Evolutionary conservation across 352 stramenopile genomes (phyloP).

Genomic region (Phytophthora nicotianae): DNA sequence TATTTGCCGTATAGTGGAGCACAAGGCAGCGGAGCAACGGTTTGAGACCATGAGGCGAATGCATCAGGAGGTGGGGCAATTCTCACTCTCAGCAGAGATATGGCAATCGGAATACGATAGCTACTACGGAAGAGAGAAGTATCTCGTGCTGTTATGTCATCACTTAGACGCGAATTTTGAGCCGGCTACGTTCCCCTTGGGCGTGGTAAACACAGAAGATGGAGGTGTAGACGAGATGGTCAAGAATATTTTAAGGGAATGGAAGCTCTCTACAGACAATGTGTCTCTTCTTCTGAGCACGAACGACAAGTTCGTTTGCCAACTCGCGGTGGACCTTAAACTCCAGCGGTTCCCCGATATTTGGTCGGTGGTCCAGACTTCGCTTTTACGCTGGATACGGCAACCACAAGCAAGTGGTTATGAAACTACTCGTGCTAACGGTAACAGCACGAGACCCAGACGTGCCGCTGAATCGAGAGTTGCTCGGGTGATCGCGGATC

Average conservation of each 20-base stretch:
- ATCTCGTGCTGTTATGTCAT: conserved; percentile 15
- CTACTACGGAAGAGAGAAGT: conserved; percentile 2
- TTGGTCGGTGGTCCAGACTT: conserved; percentile 5
- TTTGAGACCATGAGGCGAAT: conserved; percentile 9
- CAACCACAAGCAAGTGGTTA: no score
- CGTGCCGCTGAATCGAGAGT: conserved; percentile 4
- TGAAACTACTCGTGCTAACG: background rate
- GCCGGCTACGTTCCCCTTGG: conserved; percentile 7
- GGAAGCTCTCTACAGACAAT: conserved; percentile 1
- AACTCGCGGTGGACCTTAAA: conserved; percentile 7
- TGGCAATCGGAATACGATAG: conserved; percentile 16
- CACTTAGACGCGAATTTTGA: conserved; percentile 15
- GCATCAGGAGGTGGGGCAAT: conserved; percentile 1
- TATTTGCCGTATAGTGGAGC: conserved; percentile 14
- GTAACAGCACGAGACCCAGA: conserved; percentile 1
- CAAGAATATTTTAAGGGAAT: conserved; percentile 6
- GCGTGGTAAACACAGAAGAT: conserved; percentile 8
- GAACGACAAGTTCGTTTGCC: conserved; percentile 3
- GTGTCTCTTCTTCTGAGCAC: conserved; percentile 16
- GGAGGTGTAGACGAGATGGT: conserved; percentile 8
- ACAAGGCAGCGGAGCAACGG: conserved; percentile 7
- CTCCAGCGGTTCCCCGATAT: conserved; percentile 15
- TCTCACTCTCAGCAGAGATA: conserved; percentile 16
- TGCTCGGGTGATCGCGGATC: conserved; percentile 1
- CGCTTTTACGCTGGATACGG: background rate